Evolutionary conservation across 495 filamentous ascomycete species (phyloP).

Genomic region (Daldinia childiae): DNA sequence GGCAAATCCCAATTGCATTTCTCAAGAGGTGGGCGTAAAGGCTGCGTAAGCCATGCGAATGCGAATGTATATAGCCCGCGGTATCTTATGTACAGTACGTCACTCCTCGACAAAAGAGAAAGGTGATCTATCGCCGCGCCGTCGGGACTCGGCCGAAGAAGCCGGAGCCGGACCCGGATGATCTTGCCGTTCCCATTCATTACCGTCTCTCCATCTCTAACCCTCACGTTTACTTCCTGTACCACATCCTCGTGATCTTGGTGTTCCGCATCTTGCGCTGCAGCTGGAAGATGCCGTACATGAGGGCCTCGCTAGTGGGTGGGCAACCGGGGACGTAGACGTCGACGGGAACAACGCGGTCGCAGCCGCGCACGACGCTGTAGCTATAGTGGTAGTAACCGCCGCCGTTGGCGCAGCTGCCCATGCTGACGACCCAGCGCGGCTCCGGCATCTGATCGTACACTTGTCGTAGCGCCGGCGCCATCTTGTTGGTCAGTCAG

Average conservation of each 20-base stretch:
- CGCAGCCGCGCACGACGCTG: slow-evolving; percentile 85
- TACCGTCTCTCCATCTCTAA: background rate
- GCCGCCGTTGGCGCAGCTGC: slow-evolving; percentile 89
- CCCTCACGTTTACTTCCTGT: slow-evolving; percentile 58
- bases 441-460: slow-evolving; percentile 99
- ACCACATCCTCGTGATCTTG: slow-evolving; percentile 75
- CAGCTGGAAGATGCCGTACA: slow-evolving; percentile 87
- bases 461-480: slow-evolving; percentile 89
- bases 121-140: slow-evolving; percentile 12
- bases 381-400: slow-evolving; percentile 97
- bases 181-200: background rate
- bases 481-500: slow-evolving; percentile 99
- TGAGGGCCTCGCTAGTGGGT: slow-evolving; percentile 85
- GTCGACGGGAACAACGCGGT: slow-evolving; percentile 91
- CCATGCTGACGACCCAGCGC: slow-evolving; percentile 92
- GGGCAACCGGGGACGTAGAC: slow-evolving; percentile 94
- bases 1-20: background rate
- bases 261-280: slow-evolving; percentile 90
- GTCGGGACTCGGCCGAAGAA: slow-evolving; percentile 6
- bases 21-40: background rate
- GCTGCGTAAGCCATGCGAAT: slow-evolving; percentile 18
- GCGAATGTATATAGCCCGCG: slow-evolving; percentile 27
- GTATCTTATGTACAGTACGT: slow-evolving; percentile 39
- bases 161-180: background rate
- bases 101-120: slow-evolving; percentile 27